Percentiles rank a stretch among this genome's conserved stretches.
phyloP scores from a whole-genome alignment of 345 rosid species.

The Euphorbia tirucalli region DNA sequence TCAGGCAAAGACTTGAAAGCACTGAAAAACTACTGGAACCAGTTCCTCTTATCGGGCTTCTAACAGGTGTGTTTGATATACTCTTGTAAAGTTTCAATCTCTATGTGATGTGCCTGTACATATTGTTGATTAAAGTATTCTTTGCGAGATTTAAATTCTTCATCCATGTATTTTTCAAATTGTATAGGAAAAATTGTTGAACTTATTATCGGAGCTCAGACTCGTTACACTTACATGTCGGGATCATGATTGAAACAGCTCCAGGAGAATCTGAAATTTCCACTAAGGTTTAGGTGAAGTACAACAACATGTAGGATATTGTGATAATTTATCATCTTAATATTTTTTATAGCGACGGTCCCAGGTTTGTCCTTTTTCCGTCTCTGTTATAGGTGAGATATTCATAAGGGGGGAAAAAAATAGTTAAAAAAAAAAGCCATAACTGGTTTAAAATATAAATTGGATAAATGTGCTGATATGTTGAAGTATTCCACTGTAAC shows the following conservation, averaged over 20 bases:
- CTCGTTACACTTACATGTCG: constrained; percentile 89
- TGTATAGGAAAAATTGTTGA: constrained; percentile 81
- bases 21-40: constrained; percentile 64
- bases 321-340: neutral
- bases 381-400: no score
- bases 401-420: no score
- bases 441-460: no score
- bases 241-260: constrained; percentile 53
- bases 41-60: constrained; percentile 60
- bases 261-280: constrained; percentile 9
- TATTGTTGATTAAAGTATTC: neutral
- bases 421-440: no score
- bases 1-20: constrained; percentile 75
- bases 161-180: neutral
- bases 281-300: neutral
- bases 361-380: no score
- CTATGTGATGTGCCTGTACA: neutral
- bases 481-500: no score
- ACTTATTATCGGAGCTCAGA: constrained; percentile 80
- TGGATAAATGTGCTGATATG: no score
- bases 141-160: constrained; percentile 4
- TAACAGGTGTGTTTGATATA: constrained; percentile 51
- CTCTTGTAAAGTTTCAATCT: neutral
- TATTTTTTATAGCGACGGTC: neutral
- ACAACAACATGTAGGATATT: neutral